Base-by-base conservation (phyloP, 441 rosid genomes). In the Jatropha podagrica region DNA sequence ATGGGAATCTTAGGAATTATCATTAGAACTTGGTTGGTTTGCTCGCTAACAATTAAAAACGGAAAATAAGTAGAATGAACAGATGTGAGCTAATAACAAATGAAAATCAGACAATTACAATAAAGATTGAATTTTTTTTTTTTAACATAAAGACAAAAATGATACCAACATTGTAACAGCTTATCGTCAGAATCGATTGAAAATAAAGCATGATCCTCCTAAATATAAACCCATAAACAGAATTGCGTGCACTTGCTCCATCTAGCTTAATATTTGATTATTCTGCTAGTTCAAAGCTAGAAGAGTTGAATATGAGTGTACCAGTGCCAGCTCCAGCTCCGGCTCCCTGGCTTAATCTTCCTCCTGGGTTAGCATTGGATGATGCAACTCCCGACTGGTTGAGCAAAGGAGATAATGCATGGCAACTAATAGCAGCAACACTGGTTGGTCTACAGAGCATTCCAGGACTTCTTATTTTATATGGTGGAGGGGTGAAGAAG, bases 351-450 rank as follows among this genome's bases (percentile, higher is more conserved):
- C 58, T 69, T 69, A 26, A n/a, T 40, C 80, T 82, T 46, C 90
- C 88, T 2, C 0, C n/a, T 1, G 82, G 81, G 60, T 75, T 88
- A 12, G 14, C 9, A 3, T 79, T 84, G 0, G 76, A 81, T 7
- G 73, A 68, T 1, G 76, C 84, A 26, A 86, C 80, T 55, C 91
- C 91, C 0, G 58, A 14, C 3, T 88, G 89, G 89, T 72, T 88
- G 87, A 88, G 48, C 88, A 86, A 86, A 78, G 89, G 79, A 13
- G 91, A 88, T 76, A 88, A 88, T 48, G 85, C 87, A 20, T 88
- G 91, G 91, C 91, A 88, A 66, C 85, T 88, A 71, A 83, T 79
- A 0, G 87, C 91, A 2, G 91, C 91, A 18, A 86, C 89, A 0
- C 76, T 88, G 0, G 89, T 88, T 2, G 89, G 91, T 46, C 71